Percentiles rank a stretch among this genome's conserved stretches.
These are phyloP conservation scores for Gossypium herbaceum DNA, from an alignment of 345 rosid genomes.

Conservation along the genomic window DNA sequence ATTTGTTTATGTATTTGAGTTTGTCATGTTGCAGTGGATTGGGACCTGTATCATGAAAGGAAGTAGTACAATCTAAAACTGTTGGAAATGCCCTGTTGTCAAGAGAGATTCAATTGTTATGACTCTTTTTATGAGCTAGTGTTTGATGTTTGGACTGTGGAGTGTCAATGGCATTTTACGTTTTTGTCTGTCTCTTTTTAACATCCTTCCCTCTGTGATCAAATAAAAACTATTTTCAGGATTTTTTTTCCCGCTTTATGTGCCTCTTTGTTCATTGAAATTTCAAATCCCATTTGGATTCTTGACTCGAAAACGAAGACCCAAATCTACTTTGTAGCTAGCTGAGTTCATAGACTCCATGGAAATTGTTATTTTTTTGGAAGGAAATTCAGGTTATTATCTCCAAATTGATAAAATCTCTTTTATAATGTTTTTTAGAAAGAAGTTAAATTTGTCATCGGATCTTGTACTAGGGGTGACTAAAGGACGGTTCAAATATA, in stretches of 20 bases:
- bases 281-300: neutral
- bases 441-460: too few species aligned
- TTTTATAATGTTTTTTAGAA: too few species aligned
- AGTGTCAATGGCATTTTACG: slow-evolving; percentile 13
- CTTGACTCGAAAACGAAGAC: neutral
- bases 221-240: neutral
- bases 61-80: slow-evolving; percentile 3
- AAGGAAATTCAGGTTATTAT: neutral
- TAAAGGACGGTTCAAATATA: too few species aligned
- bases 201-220: neutral
- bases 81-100: slow-evolving; percentile 13
- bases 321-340: too few species aligned
- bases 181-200: neutral
- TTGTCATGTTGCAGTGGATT: neutral
- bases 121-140: slow-evolving; percentile 2
- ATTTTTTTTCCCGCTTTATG: neutral
- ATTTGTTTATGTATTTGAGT: neutral
- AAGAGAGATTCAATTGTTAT: slow-evolving; percentile 14
- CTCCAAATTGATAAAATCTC: neutral
- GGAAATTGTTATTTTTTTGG: neutral
- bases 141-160: slow-evolving; percentile 23
- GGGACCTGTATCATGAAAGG: slow-evolving; percentile 6
- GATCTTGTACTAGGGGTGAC: too few species aligned
- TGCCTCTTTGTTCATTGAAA: neutral
- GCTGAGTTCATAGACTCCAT: too few species aligned